These are phyloP conservation scores for Colletotrichum nymphaeae DNA, from an alignment of 2,329 filamentous ascomycete genomes.

Conservation along the genomic window DNA sequence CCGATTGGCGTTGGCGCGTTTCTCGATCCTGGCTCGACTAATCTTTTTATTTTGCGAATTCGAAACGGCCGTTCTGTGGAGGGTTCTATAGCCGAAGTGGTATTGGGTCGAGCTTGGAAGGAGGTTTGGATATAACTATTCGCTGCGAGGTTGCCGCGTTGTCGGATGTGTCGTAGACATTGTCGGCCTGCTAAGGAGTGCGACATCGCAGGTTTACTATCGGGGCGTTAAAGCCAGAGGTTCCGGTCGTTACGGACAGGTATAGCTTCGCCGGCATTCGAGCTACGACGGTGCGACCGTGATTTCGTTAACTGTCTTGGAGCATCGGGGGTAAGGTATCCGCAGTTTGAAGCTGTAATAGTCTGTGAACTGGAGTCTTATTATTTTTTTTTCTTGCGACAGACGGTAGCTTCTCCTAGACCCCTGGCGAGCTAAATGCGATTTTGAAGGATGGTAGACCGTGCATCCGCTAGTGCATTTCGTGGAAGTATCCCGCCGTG, in stretches of 20 bases:
- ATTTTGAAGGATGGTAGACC: background rate
- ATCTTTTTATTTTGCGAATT: background rate
- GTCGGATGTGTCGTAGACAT: slow-evolving; percentile 20
- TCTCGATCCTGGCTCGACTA: background rate
- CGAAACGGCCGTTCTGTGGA: background rate
- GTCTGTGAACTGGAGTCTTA: background rate
- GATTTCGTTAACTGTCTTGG: background rate
- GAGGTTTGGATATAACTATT: background rate
- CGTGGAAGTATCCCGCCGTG: slow-evolving; percentile 1
- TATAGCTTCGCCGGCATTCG: background rate
- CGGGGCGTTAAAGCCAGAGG: background rate
- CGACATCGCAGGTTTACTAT: background rate
- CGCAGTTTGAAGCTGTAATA: background rate
- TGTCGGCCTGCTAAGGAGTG: slow-evolving; percentile 3
- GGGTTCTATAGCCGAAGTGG: background rate
- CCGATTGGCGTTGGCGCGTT: background rate
- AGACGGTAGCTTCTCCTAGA: background rate
- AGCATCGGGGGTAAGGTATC: background rate
- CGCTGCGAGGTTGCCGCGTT: background rate
- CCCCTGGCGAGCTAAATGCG: background rate
- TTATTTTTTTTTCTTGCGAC: background rate
- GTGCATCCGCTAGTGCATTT: slow-evolving; percentile 12
- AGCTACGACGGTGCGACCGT: background rate
- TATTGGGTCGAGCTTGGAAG: background rate
- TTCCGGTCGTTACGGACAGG: background rate